Evolutionary conservation across 257 asterid genomes (phyloP).

Genomic region (Solanum sejunctum): DNA sequence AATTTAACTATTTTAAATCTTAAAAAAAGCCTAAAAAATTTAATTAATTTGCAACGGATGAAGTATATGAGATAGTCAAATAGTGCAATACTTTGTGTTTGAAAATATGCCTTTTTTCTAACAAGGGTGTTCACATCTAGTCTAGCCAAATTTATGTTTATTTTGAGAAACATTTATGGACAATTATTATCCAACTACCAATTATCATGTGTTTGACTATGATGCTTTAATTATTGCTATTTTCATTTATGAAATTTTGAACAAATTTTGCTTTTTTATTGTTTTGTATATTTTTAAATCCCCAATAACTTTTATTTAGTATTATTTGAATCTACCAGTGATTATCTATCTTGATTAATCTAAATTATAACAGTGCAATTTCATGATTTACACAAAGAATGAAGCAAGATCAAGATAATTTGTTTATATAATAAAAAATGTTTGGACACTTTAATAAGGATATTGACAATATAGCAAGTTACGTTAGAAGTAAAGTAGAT

Average conservation of each 20-base stretch:
- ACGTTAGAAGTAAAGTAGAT: not conserved
- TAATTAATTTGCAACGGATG: no score
- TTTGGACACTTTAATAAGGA: not conserved
- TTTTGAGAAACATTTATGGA: not conserved
- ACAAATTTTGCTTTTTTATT: not conserved
- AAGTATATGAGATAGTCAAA: not conserved
- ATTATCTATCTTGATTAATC: not conserved
- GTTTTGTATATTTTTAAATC: not conserved
- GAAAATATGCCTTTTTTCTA: not conserved
- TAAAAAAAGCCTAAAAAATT: no score
- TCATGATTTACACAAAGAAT: rapidly evolving
- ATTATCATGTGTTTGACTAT: not conserved
- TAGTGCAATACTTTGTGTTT: not conserved
- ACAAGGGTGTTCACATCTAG: not conserved
- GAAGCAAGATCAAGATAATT: not conserved
- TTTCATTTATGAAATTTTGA: not conserved
- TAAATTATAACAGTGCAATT: no score
- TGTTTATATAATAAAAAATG: not conserved
- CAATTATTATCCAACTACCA: not conserved
- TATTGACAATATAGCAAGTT: not conserved
- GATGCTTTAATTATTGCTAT: not conserved
- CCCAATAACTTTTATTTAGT: not conserved
- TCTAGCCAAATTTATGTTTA: not conserved
- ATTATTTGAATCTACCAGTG: not conserved
- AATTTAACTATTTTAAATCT: no score